Evolutionary conservation across 371 early-diverging fungal genomes (phyloP), one percentile per base, ranked within the genome.

Genomic region (Syncephalastrum monosporum): DNA sequence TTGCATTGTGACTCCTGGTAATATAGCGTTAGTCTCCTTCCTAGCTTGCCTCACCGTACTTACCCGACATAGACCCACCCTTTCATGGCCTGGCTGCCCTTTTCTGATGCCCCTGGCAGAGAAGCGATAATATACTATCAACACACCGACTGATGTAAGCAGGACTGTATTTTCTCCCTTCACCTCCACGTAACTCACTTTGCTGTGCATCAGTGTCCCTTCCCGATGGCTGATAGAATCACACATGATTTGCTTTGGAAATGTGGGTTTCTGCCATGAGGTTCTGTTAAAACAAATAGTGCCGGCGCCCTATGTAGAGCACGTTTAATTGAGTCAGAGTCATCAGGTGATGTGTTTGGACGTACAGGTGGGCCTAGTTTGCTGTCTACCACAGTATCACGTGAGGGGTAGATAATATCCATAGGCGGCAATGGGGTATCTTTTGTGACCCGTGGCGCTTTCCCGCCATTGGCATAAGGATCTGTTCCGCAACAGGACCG

Each of bases 21-120:
- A 16, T 2, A 17, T 56, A 53, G 41, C 8, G 13, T 38, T 1
- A 45, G 27, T 47, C 53, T 29, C 25, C 10, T 29, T 47, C 27
- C 27, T 24, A 5, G 46, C 5, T 47, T 57, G 27, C 4, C 24
- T 38, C 33, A 38, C 16, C 33, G 25, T 24, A 48, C 57, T 46
- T 69, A 77, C 77, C 78, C 78, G 16, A 56, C 54, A 50, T 78
- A 78, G 2, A 75, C 57, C 75, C 75, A 78, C 2, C 78, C 78
- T 59, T 56, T 55, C 3, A 67, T 17, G 23, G 54, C 50, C n/a
- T 50, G 47, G 15, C 53, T 48, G 6, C 15, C 50, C 19, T 45
- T n/a, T 29, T 45, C 27, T 3, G 23, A 21, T 27, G 49, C 17
- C 46, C 44, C 17, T 21, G 69, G 62, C 19, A 72, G 16, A 5